phyloP scores from a whole-genome alignment of 2,329 filamentous ascomycete genomes.

The Colletotrichum sp. region DNA sequence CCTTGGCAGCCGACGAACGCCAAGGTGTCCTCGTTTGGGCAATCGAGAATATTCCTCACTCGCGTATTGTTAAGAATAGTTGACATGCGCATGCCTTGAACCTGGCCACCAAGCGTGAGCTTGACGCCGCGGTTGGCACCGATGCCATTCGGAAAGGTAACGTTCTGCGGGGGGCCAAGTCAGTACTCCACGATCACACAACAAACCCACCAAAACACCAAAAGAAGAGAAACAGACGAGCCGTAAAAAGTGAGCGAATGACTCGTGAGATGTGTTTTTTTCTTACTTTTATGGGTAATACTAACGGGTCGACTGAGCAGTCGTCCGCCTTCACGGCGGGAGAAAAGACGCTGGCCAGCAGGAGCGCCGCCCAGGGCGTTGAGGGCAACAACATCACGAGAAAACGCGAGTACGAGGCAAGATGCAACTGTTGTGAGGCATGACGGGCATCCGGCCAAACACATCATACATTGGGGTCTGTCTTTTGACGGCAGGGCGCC shows the following conservation, averaged over 20 bases:
- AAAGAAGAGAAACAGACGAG: not conserved
- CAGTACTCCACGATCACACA: not conserved
- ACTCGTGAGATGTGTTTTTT: not conserved
- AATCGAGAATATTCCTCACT: conserved; percentile 17
- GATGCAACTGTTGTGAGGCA: conserved; percentile 6
- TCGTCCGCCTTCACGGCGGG: conserved; percentile 3
- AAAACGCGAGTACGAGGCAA: not conserved
- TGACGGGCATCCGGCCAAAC: conserved; percentile 5
- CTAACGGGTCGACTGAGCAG: conserved; percentile 11
- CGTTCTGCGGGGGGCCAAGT: conserved; percentile 8
- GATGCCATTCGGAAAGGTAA: conserved; percentile 21
- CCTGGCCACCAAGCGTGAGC: conserved; percentile 18
- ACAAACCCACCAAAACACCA: not conserved
- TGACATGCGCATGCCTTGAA: conserved; percentile 20
- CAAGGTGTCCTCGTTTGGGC: not conserved
- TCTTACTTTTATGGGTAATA: conserved; percentile 20
- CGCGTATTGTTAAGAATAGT: conserved; percentile 20
- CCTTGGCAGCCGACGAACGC: conserved; percentile 19
- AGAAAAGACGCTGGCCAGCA: conserved; percentile 20
- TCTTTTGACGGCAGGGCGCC: conserved; percentile 1
- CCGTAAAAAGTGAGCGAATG: not conserved
- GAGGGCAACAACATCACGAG: conserved; percentile 18
- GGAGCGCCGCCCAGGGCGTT: conserved; percentile 12
- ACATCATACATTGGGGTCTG: not conserved
- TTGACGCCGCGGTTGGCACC: conserved; percentile 19